phyloP scores from a whole-genome alignment of 2,329 filamentous ascomycete species.

The Cephalotrichum gorgonifer region DNA sequence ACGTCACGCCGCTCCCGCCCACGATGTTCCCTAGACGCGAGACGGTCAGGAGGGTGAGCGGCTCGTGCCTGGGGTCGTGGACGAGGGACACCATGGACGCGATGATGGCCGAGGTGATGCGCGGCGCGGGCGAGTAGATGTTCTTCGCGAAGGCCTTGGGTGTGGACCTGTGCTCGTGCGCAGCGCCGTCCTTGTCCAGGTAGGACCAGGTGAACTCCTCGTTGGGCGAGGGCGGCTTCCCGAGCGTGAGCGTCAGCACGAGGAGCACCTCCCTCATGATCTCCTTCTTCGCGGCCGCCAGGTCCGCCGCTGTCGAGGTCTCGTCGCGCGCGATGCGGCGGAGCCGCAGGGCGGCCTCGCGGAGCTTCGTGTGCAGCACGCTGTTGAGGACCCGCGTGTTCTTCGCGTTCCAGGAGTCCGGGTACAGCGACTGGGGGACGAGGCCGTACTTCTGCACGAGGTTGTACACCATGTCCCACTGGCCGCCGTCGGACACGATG shows the following conservation, averaged over 20 bases:
- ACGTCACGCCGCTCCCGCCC: constrained; percentile 64
- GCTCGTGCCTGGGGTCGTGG: constrained; percentile 72
- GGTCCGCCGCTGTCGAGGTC: constrained; percentile 22
- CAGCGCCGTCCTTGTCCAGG: constrained; percentile 56
- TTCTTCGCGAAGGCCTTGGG: constrained; percentile 64
- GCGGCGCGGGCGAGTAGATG: constrained; percentile 49
- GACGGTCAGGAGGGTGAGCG: constrained; percentile 64
- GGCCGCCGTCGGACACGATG: constrained; percentile 71
- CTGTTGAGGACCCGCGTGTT: constrained; percentile 60
- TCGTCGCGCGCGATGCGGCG: constrained; percentile 35
- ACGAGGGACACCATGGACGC: constrained; percentile 69
- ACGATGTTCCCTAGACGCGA: constrained; percentile 72
- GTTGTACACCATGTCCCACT: constrained; percentile 90
- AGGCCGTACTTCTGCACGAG: constrained; percentile 80
- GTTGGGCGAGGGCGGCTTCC: constrained; percentile 61
- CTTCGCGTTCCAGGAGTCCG: constrained; percentile 70
- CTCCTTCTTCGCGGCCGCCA: constrained; percentile 49
- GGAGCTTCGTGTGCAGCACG: constrained; percentile 72
- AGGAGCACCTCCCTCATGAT: constrained; percentile 75
- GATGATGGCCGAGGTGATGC: constrained; percentile 50
- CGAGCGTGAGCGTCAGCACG: constrained; percentile 73
- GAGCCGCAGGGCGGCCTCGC: constrained; percentile 71
- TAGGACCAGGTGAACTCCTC: constrained; percentile 73
- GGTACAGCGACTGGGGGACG: constrained; percentile 73
- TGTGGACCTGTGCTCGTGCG: constrained; percentile 51